Percentiles rank a stretch among this genome's conserved stretches.
phyloP scores from a whole-genome alignment of 805 yeast genomes.

The Candida yuanshanica region DNA sequence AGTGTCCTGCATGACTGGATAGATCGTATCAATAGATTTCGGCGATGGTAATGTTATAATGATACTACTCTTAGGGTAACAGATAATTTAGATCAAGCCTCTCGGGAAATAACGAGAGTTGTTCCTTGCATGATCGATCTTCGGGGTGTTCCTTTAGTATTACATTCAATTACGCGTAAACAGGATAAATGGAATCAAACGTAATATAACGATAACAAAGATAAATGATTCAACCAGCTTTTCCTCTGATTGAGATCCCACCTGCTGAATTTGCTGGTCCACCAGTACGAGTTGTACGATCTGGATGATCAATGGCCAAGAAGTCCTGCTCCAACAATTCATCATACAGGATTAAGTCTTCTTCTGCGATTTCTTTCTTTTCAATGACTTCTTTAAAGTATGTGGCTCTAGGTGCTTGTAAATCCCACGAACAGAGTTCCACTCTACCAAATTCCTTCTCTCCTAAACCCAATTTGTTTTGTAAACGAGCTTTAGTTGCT shows the following conservation, averaged over 20 bases:
- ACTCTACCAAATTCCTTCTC: constrained; percentile 76
- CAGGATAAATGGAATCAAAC: no score
- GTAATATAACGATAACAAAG: background rate
- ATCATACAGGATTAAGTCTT: constrained; percentile 50
- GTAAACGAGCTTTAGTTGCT: constrained; percentile 62
- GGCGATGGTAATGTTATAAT: no score
- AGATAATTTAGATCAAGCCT: no score
- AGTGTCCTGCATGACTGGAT: no score
- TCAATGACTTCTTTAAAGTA: constrained; percentile 28
- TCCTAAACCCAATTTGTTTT: constrained; percentile 66
- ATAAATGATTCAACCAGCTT: background rate
- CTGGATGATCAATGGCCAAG: constrained; percentile 85
- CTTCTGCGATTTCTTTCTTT: constrained; percentile 27
- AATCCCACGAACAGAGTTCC: constrained; percentile 36
- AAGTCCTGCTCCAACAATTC: constrained; percentile 44
- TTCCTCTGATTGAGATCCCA: constrained; percentile 30
- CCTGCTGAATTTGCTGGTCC: constrained; percentile 43
- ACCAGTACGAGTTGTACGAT: constrained; percentile 57
- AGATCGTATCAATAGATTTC: no score
- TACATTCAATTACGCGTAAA: no score
- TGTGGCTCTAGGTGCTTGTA: constrained; percentile 28
- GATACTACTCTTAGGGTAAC: no score
- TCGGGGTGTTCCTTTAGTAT: no score
- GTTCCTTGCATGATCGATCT: no score
- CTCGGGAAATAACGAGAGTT: no score